Base-by-base conservation (phyloP, 192 early-diverging fungal species). In the Umbelopsis isabellina region DNA sequence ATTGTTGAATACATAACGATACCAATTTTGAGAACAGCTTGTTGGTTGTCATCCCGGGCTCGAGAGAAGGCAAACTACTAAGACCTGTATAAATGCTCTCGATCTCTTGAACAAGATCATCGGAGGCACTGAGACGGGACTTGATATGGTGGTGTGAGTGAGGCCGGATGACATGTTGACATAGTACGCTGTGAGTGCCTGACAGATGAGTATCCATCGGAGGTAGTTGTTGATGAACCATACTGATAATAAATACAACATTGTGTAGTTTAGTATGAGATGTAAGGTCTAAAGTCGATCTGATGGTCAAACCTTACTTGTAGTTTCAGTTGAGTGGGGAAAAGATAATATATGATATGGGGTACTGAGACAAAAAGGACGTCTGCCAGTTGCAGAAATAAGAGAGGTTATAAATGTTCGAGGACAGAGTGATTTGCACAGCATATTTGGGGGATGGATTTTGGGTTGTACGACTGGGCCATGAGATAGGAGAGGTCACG, bases 1-100 rank as follows among this genome's bases (percentile, higher is more conserved):
- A 66, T 9, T 35, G 51, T 4, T 46, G 22, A 45, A 68, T 77
- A 51, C 66, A 67, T 3, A 77, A 47, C 4, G 61, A 53, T 16
- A 77, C 75, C 20, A 77, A 49, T 18, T 53, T 69, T 3, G 69
- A 67, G 37, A 76, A 76, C 1, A 76, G 6, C 7, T 66, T 66
- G 53, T 76, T 76, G 16, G 65, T 52, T 37, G 66, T 30, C 2
- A 41, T 35, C 15, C 65, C 37, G 1, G 75, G 75, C 11, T 35
- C 10, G 20, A 71, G 70, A 37, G 23, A 45, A 13, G 69, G 51
- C 18, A 58, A 11, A 20, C 53, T 13, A 2, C n/a, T 12, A 12
- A 71, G 58, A 4, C 44, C 53, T 15, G 20, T 41, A 22, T 71
- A 49, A 18, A 71, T 71, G 25, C 5, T 21, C 16, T 49, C 44